These are phyloP conservation scores for Daldinia sp. DNA, from an alignment of 2,329 filamentous ascomycete species.

Conservation along the genomic window DNA sequence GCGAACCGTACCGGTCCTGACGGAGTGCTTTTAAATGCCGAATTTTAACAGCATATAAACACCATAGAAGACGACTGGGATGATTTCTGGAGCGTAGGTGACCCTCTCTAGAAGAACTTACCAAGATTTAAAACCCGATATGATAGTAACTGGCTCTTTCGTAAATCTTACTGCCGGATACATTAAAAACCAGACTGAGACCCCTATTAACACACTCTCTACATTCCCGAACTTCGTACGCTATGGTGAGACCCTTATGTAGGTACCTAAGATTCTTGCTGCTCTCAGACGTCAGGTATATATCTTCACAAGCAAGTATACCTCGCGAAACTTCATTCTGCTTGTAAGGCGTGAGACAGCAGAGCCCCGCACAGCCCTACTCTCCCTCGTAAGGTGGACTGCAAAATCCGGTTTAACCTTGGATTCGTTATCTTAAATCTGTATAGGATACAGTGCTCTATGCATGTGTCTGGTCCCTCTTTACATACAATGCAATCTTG, in stretches of 20 bases:
- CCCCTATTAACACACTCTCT: constrained; percentile 56
- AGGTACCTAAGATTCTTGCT: constrained; percentile 51
- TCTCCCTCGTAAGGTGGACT: neutral
- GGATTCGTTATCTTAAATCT: neutral
- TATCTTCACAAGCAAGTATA: constrained; percentile 55
- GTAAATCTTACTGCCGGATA: constrained; percentile 57
- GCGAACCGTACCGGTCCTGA: no score
- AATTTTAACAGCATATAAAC: no score
- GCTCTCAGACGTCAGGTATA: constrained; percentile 50
- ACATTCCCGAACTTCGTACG: constrained; percentile 53
- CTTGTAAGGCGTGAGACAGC: neutral
- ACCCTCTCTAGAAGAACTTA: constrained; percentile 46
- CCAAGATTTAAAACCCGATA: constrained; percentile 50
- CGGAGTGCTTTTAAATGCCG: no score
- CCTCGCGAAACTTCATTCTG: constrained; percentile 43
- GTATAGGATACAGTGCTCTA: neutral
- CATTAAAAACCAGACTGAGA: constrained; percentile 53
- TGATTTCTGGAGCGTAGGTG: constrained; percentile 53
- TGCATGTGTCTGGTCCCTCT: neutral
- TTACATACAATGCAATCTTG: neutral
- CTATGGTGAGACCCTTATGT: constrained; percentile 46
- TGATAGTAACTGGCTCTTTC: constrained; percentile 60
- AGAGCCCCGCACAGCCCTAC: neutral
- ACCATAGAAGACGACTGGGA: constrained; percentile 38
- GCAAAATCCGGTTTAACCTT: neutral